These are phyloP conservation scores for Podila epicladia DNA, from an alignment of 192 early-diverging fungal genomes.

Conservation along the genomic window DNA sequence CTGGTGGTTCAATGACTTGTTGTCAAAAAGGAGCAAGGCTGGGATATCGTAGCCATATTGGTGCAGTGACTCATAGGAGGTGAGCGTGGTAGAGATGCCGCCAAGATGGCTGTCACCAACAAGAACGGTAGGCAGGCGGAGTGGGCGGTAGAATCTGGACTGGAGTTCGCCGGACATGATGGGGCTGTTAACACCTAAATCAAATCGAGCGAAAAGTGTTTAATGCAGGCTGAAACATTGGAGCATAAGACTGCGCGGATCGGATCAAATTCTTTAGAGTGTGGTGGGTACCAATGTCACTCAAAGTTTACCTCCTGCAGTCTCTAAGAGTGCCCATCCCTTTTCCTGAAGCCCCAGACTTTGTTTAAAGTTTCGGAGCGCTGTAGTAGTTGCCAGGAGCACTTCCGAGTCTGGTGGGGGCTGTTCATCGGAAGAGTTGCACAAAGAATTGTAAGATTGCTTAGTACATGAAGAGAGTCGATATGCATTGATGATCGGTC, in stretches of 20 bases:
- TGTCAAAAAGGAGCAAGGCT: constrained; percentile 71
- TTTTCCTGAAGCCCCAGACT: constrained; percentile 27
- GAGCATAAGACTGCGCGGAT: background rate
- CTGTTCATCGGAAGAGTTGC: constrained; percentile 17
- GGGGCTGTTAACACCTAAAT: constrained; percentile 72
- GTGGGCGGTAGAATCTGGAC: constrained; percentile 71
- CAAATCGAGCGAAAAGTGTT: background rate
- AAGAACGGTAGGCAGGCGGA: constrained; percentile 75
- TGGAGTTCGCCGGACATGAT: constrained; percentile 80
- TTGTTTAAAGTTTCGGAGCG: constrained; percentile 46
- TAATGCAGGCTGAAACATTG: background rate
- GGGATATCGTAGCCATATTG: constrained; percentile 78
- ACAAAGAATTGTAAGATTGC: background rate
- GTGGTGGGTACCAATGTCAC: background rate
- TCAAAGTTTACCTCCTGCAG: constrained; percentile 71
- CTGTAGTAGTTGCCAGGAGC: constrained; percentile 46
- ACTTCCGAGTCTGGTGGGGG: constrained; percentile 58
- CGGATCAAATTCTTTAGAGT: background rate
- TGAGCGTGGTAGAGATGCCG: constrained; percentile 84
- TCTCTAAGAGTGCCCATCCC: constrained; percentile 73
- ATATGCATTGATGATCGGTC: background rate
- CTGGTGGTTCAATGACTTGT: constrained; percentile 66
- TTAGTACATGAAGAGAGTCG: background rate
- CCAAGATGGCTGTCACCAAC: constrained; percentile 83
- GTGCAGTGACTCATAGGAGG: constrained; percentile 75